Evolutionary conservation across 2,329 filamentous ascomycete genomes (phyloP).

Genomic region (Aaosphaeria arxii): DNA sequence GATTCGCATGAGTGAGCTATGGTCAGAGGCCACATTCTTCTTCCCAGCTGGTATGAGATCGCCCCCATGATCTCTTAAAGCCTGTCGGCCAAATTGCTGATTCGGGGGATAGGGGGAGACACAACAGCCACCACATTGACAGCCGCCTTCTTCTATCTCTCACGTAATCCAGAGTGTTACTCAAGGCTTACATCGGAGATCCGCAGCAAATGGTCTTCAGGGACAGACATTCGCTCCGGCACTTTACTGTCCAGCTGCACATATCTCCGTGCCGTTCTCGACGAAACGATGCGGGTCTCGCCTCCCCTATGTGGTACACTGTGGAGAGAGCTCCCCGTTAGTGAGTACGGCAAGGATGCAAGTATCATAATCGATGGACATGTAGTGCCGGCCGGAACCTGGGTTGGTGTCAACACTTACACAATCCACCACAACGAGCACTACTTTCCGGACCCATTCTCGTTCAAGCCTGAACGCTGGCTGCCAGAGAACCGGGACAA

Average conservation of each 20-base stretch:
- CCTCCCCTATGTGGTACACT: constrained; percentile 13
- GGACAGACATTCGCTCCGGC: constrained; percentile 13
- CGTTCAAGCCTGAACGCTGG: constrained; percentile 10
- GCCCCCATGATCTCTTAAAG: constrained; percentile 25
- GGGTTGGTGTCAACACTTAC: constrained; percentile 15
- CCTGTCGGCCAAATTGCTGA: neutral
- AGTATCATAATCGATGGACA: constrained; percentile 14
- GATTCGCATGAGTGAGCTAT: constrained; percentile 5
- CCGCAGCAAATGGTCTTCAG: constrained; percentile 5
- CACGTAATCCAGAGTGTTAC: constrained; percentile 22
- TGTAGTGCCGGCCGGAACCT: constrained; percentile 11
- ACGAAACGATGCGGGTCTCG: constrained; percentile 17
- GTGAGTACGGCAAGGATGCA: neutral
- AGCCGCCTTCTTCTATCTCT: constrained; percentile 32
- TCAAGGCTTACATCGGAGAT: constrained; percentile 7
- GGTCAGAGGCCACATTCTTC: constrained; percentile 11
- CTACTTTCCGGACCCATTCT: constrained; percentile 13
- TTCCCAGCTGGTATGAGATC: constrained; percentile 9
- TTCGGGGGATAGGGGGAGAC: constrained; percentile 15
- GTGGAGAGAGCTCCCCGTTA: constrained; percentile 9
- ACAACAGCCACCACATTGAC: constrained; percentile 26
- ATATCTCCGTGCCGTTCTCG: constrained; percentile 17
- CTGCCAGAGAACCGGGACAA: neutral
- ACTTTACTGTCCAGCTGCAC: constrained; percentile 7
- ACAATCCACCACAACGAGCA: constrained; percentile 16